phyloP scores from a whole-genome alignment of 1,284 basidiomycete genomes.

The Pterulicium gracile region DNA sequence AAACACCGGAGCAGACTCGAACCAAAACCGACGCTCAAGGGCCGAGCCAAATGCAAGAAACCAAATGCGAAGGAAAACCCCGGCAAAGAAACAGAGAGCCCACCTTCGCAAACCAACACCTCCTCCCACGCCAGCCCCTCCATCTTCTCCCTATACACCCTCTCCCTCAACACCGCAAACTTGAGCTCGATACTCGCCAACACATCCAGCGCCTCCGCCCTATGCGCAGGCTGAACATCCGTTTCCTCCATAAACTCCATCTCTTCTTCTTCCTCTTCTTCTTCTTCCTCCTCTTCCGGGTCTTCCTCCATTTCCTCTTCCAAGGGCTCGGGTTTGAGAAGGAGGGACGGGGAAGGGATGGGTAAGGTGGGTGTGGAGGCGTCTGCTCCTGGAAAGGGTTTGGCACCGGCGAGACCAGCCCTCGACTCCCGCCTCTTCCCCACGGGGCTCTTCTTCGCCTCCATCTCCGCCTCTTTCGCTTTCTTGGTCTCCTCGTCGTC shows the following conservation, averaged over 20 bases:
- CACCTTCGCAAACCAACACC: constrained; percentile 51
- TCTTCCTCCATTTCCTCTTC: constrained; percentile 14
- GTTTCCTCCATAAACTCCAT: constrained; percentile 39
- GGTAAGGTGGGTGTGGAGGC: not conserved
- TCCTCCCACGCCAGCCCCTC: constrained; percentile 71
- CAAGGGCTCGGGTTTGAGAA: not conserved
- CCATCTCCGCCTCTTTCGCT: not conserved
- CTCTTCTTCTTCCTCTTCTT: constrained; percentile 28
- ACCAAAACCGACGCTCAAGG: no score
- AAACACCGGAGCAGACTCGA: no score
- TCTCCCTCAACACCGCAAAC: constrained; percentile 63
- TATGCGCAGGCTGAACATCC: constrained; percentile 63
- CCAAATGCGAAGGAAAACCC: no score
- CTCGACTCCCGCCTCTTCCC: not conserved
- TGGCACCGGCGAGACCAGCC: not conserved
- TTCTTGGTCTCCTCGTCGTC: not conserved
- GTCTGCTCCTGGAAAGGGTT: not conserved
- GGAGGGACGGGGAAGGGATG: not conserved
- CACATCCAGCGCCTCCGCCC: constrained; percentile 70
- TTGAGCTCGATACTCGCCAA: constrained; percentile 71
- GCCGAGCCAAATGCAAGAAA: no score
- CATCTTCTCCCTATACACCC: constrained; percentile 77
- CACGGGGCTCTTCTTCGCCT: not conserved
- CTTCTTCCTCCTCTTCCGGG: constrained; percentile 23
- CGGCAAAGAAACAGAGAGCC: constrained; percentile 15